Base-by-base conservation (phyloP, 2,329 filamentous ascomycete genomes). In the Fusarium paranaense region DNA sequence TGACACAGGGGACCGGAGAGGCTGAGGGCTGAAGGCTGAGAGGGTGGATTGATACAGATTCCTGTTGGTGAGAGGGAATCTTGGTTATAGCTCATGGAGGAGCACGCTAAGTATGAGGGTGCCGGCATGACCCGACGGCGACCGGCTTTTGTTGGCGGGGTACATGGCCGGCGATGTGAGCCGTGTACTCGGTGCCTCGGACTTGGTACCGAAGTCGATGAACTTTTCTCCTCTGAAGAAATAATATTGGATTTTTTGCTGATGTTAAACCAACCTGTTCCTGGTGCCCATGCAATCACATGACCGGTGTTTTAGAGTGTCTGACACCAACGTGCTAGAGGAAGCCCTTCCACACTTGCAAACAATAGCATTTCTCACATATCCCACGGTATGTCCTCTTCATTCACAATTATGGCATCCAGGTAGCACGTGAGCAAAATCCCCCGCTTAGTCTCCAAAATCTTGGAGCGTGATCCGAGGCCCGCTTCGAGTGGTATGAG, bases 81-180 rank as follows among this genome's bases (percentile, higher is more conserved):
- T 66, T 69, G 54, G 54, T 59, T 63, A 52, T 56, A 27, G 60
- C 62, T 61, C 57, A 47, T 42, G 52, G 58, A 65, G 61, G 50
- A 33, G 25, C 25, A 25, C 69, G 65, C 72, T 75, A 75, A 52
- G 35, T 52, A 64, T 66, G 9, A 58, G 40, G 62, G 25, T 62
- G 42, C 69, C 45, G 60, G 61, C 35, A 50, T 72, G 64, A 66
- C 72, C 67, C 63, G 54, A 50, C 27, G 27, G 16, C 27, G 18
- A n/a, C 27, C 47, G 11, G 37, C 58, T 66, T 66, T 58, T 22
- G 68, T 52, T 59, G 52, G 52, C 61, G 54, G 58, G 33, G 58
- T 62, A 60, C 38, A 64, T 38, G 47, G 70, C 67, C 65, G 67
- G 75, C 25, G 22, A 59, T 62, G 71, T 68, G 73, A 47, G 42